These are phyloP conservation scores for Paradendryphiella salina DNA, from an alignment of 2,329 filamentous ascomycete genomes.

Conservation along the genomic window DNA sequence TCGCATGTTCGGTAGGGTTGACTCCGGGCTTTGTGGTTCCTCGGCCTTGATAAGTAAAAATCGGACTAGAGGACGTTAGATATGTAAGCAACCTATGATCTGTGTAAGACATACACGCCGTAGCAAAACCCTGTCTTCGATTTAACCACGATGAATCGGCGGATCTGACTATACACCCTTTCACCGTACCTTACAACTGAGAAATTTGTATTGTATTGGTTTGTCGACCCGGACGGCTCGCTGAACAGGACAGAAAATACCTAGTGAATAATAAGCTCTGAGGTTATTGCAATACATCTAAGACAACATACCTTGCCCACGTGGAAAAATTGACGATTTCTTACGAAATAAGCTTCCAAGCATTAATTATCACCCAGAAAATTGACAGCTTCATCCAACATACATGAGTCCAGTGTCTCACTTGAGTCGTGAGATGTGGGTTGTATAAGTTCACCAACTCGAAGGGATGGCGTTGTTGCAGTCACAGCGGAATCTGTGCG, in stretches of 20 bases:
- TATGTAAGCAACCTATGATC: background rate
- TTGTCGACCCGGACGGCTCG: background rate
- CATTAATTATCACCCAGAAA: no score
- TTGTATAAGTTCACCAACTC: no score
- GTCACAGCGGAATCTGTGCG: no score
- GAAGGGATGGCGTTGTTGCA: no score
- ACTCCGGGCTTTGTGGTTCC: conserved; percentile 14
- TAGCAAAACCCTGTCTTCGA: background rate
- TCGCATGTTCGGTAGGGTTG: conserved; percentile 39
- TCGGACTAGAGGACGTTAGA: conserved; percentile 1
- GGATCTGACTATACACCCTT: background rate
- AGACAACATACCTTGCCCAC: background rate
- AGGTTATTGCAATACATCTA: background rate
- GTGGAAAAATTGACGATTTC: background rate
- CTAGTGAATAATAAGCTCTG: background rate
- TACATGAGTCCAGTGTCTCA: no score
- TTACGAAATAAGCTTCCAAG: no score
- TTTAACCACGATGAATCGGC: conserved; percentile 2
- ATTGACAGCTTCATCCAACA: no score
- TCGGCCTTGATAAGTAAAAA: conserved; percentile 12
- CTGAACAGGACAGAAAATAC: conserved; percentile 2
- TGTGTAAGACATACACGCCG: background rate
- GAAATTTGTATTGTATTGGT: background rate
- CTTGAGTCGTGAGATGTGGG: no score
- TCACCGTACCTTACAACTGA: background rate